Evolutionary conservation across 345 rosid genomes (phyloP), one percentile per base, ranked within the genome.

Genomic region (Stellera chamaejasme): DNA sequence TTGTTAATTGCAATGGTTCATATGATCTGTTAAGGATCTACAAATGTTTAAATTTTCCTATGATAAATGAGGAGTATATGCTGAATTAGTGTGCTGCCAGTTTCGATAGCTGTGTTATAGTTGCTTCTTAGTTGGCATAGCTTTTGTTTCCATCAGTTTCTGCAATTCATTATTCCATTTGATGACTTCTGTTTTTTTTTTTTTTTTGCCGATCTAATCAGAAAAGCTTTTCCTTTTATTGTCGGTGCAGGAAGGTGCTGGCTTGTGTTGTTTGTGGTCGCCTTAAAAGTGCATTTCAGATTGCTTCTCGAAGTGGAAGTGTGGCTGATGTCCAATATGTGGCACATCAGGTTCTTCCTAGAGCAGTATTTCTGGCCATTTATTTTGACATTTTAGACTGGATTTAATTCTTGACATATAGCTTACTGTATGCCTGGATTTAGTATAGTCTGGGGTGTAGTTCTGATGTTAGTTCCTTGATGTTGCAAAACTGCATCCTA

Each of bases 301-400:
- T 92, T 55, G 98, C 98, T 47, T 84, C 97, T 14, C 84, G 79
- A 59, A 92, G 97, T 61, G 93, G 93, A 68, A 92, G 95, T 53
- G 94, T 92, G 68, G 98, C 97, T 69, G 98, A 92, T 75, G 98
- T 92, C 59, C 91, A 92, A 62, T 92, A 86, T 48, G 98, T 92
- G 32, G 98, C 98, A 54, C 98, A 88, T 72, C 98, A 92, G 91
- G 91, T 84, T 47, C 62, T 23, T 52, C 7, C 39, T 32, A 5
- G 5, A 5, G 39, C 39, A 32, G 9, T 8, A 32, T 8, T 32
- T 32, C 39, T 32, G 39, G 39, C 39, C 7, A 32, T 32, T 4
- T 32, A 32, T 32, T 32, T 5, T 32, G 39, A 3, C 39, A 32
- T 32, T 32, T 32, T 32, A 32, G 39, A 32, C 5, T 32, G 39